A percentile compares a stretch with the other conserved stretches of the same genome.
Evolutionary conservation across 176 grass and related monocot species (phyloP).

Genomic region (Coix lacrymajobi): DNA sequence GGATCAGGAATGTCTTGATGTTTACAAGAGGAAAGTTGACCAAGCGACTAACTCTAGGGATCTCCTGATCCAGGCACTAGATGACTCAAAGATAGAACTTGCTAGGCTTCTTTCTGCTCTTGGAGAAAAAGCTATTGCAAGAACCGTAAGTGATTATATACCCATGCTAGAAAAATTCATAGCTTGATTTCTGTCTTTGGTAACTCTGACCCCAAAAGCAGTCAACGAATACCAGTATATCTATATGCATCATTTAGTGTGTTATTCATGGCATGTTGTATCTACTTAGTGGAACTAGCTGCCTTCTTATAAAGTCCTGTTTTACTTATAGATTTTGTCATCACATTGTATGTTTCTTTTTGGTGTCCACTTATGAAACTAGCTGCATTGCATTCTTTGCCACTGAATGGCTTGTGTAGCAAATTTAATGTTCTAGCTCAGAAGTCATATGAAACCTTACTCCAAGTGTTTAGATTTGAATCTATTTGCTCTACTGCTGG

Average conservation of each 20-base stretch:
- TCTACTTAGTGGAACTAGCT: not conserved
- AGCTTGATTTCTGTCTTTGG: constrained; percentile 7
- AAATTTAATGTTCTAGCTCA: constrained; percentile 8
- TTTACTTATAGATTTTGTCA: not conserved
- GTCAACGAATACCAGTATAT: not conserved
- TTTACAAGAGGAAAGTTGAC: constrained; percentile 99
- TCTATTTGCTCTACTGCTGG: not conserved
- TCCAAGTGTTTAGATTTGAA: not conserved
- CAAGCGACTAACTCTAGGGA: constrained; percentile 83
- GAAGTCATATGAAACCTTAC: not conserved
- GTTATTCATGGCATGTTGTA: not conserved
- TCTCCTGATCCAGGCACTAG: constrained; percentile 80
- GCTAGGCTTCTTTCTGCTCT: constrained; percentile 89
- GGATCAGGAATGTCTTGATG: constrained; percentile 97
- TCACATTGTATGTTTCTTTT: not conserved
- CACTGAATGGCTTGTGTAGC: not conserved
- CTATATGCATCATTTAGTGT: not conserved
- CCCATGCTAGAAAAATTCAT: not conserved
- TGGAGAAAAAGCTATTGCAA: constrained; percentile 77
- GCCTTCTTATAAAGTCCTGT: not conserved
- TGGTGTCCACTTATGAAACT: not conserved
- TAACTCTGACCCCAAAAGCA: not conserved
- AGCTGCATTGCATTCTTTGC: not conserved
- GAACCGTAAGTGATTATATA: constrained; percentile 57
- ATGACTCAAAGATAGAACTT: constrained; percentile 93